phyloP scores from a whole-genome alignment of 2,329 filamentous ascomycete species.

The Malbranchea zuffiana region DNA sequence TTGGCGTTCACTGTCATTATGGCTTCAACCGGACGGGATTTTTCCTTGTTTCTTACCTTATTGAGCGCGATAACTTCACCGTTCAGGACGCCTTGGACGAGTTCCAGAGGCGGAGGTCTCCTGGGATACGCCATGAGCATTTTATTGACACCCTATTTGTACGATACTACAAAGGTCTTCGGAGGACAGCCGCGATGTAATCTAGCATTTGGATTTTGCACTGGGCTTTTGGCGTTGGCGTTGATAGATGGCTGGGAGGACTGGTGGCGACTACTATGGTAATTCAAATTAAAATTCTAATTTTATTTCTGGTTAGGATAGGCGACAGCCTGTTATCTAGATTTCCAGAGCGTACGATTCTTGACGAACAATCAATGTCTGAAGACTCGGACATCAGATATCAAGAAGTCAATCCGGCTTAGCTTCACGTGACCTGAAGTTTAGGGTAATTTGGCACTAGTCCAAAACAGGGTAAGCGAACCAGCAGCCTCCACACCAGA shows the following conservation, averaged over 20 bases:
- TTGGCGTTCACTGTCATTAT: constrained; percentile 91
- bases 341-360: too few relatives aligned
- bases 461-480: constrained; percentile 33
- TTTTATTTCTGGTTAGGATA: too few relatives aligned
- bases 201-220: background rate
- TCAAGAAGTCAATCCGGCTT: too few relatives aligned
- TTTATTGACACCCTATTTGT: constrained; percentile 78
- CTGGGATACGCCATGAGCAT: constrained; percentile 80
- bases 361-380: too few relatives aligned
- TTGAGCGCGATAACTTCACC: constrained; percentile 62
- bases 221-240: background rate
- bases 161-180: constrained; percentile 53
- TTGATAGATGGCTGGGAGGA: background rate
- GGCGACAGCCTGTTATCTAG: too few relatives aligned
- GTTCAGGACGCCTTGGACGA: constrained; percentile 68
- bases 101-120: constrained; percentile 61
- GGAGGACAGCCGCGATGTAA: constrained; percentile 16
- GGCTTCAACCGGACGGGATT: constrained; percentile 92
- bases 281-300: background rate
- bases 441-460: constrained; percentile 35
- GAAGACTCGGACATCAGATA: too few relatives aligned
- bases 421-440: constrained; percentile 7
- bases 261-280: background rate
- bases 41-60: constrained; percentile 80
- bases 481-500: constrained; percentile 27